Evolutionary conservation across 306 rosid genomes (phyloP), one percentile per base, ranked within the genome.

Genomic region (Acacia crassicarpa): DNA sequence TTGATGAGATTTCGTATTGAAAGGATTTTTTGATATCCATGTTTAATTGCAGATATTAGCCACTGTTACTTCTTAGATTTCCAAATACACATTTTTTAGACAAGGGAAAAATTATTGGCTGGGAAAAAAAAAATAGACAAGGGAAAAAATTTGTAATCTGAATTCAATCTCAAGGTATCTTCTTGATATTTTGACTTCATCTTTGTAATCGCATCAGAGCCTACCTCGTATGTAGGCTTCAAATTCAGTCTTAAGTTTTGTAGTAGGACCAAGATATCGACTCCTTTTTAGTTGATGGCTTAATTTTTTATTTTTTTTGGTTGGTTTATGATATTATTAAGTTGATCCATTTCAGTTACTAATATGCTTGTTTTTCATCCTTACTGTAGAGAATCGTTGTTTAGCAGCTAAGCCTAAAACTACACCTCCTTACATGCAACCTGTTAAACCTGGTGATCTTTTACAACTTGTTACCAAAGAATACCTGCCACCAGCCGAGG

Each of bases 351-450:
- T 75, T 56, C 38, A n/a, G 56, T 69, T 46, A 75, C 81, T 81
- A 65, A 87, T 48, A 51, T 79, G 35, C 53, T 32, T 79, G 65
- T 63, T 54, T 65, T 32, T 82, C 66, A 72, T 76, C 72, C 77
- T 11, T 77, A 67, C 59, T 77, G 94, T 91, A 95, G 98, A 83
- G 75, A 95, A 88, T 85, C 82, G 14, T 13, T 95, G 98, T 82
- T 82, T 86, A 73, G 27, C 63, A 79, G 81, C 53, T 15, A n/a
- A n/a, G n/a, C n/a, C n/a, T n/a, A 20, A 74, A 0, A 58, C 7
- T 0, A 4, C 22, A 49, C 98, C 98, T 41, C 0, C 0, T 46
- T 95, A 85, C 91, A 95, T 95, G 99, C 6, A 0, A 63, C 74
- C 92, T 8, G 81, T 86, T 76, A 0, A 2, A 74, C 58, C 86